Conservation (phyloP, 768 basidiomycete species). For the Rhodotorula diobovata region DNA sequence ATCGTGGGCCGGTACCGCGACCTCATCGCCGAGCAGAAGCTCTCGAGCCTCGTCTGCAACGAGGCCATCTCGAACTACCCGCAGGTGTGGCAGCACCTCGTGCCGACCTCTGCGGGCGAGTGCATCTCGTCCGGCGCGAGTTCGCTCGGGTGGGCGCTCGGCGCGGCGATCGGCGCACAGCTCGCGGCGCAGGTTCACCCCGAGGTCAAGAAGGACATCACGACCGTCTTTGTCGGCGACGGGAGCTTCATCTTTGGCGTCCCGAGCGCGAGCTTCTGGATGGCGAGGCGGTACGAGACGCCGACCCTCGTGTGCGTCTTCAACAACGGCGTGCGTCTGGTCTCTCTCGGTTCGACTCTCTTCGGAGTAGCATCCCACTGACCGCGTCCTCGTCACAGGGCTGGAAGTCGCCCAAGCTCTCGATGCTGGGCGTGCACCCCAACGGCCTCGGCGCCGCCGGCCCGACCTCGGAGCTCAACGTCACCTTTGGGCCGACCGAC, state of each 20-base stretch:
- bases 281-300: conserved; percentile 64
- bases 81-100: conserved; percentile 59
- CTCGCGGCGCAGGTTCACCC: conserved; percentile 50
- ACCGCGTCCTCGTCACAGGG: conserved; percentile 39
- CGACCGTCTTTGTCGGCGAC: conserved; percentile 63
- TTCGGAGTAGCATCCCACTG: neutral
- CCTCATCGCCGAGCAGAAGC: neutral
- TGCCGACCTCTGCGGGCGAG: conserved; percentile 55
- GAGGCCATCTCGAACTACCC: conserved; percentile 60
- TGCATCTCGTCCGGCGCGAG: conserved; percentile 57
- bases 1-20: conserved; percentile 50
- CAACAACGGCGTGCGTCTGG: neutral
- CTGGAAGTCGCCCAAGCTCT: conserved; percentile 58
- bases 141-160: conserved; percentile 65
- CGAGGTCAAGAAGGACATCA: conserved; percentile 53
- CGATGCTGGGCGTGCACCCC: conserved; percentile 65
- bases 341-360: neutral
- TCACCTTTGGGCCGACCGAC: conserved; percentile 57
- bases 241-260: conserved; percentile 66
- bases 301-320: conserved; percentile 48
- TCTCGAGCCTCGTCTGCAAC: conserved; percentile 57
- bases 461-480: conserved; percentile 55
- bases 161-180: conserved; percentile 60
- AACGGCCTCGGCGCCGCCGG: conserved; percentile 55
- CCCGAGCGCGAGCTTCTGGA: conserved; percentile 67